Conservation (phyloP, 2,329 filamentous ascomycete species). For the Cordyceps fumosorosea region DNA sequence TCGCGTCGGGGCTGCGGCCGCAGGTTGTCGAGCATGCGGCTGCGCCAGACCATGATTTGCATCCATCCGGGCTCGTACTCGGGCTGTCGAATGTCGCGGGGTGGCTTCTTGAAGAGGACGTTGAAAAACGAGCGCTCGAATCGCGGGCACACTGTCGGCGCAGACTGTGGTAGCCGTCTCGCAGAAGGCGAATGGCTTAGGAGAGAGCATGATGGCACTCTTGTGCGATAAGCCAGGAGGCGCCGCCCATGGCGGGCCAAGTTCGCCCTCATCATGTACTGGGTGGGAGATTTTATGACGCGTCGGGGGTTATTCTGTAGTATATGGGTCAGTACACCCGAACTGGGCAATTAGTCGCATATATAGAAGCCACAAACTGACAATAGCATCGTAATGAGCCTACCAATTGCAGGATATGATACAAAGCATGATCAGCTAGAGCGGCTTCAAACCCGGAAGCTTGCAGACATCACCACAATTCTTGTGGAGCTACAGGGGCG, state of each 20-base stretch:
- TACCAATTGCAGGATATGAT: not conserved
- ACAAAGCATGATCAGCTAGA: not conserved
- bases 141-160: slow-evolving; percentile 18
- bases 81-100: slow-evolving; percentile 53
- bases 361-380: not conserved
- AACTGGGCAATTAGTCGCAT: not conserved
- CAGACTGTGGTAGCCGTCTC: slow-evolving; percentile 21
- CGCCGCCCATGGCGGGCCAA: slow-evolving; percentile 39
- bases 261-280: slow-evolving; percentile 34
- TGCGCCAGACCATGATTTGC: slow-evolving; percentile 61
- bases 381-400: not conserved
- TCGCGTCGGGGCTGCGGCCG: slow-evolving; percentile 59
- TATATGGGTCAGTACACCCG: not conserved
- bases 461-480: slow-evolving; percentile 8
- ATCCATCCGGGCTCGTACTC: slow-evolving; percentile 65
- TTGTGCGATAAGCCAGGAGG: slow-evolving; percentile 29
- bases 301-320: not conserved
- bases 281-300: not conserved
- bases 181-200: slow-evolving; percentile 17
- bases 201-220: slow-evolving; percentile 29
- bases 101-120: slow-evolving; percentile 53
- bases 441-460: not conserved
- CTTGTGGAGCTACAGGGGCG: slow-evolving; percentile 12
- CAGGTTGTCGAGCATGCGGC: slow-evolving; percentile 54
- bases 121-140: slow-evolving; percentile 47